These are phyloP conservation scores for Cryptococcus neoformans DNA, from an alignment of 1,284 basidiomycete genomes.

Conservation along the genomic window DNA sequence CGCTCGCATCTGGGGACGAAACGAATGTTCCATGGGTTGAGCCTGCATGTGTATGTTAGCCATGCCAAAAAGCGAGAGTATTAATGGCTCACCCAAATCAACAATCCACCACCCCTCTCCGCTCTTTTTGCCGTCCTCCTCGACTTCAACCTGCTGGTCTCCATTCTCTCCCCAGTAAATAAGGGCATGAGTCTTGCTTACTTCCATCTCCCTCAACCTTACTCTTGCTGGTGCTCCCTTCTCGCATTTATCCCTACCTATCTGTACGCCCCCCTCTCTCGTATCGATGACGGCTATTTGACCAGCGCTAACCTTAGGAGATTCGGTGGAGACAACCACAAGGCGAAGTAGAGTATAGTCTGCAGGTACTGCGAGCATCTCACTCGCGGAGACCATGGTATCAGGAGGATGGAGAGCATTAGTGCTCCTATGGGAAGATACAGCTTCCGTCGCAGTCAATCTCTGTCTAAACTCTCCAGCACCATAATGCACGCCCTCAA, in stretches of 20 bases:
- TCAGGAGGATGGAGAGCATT: no score
- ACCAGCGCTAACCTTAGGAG: constrained; percentile 15
- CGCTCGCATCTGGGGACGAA: not conserved
- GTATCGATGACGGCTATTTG: constrained; percentile 42
- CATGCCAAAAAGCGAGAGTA: no score
- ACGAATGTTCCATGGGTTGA: constrained; percentile 48
- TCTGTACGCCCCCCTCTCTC: constrained; percentile 37
- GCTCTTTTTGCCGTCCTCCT: constrained; percentile 5
- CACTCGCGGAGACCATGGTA: no score
- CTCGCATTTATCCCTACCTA: constrained; percentile 43
- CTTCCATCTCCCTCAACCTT: constrained; percentile 46
- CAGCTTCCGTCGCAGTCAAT: no score
- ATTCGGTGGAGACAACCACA: constrained; percentile 30
- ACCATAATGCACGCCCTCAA: no score
- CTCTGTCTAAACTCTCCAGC: no score
- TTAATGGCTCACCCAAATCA: constrained; percentile 36
- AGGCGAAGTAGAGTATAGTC: constrained; percentile 31
- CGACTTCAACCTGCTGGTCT: constrained; percentile 1
- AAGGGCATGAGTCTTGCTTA: constrained; percentile 46
- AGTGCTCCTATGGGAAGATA: no score
- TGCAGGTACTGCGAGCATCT: no score
- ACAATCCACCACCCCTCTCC: constrained; percentile 40
- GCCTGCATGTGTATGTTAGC: constrained; percentile 18
- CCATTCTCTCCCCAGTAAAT: constrained; percentile 33
- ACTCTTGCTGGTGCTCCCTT: constrained; percentile 31